Evolutionary conservation across 768 basidiomycete genomes (phyloP).

Genomic region (Mycena belliarum): DNA sequence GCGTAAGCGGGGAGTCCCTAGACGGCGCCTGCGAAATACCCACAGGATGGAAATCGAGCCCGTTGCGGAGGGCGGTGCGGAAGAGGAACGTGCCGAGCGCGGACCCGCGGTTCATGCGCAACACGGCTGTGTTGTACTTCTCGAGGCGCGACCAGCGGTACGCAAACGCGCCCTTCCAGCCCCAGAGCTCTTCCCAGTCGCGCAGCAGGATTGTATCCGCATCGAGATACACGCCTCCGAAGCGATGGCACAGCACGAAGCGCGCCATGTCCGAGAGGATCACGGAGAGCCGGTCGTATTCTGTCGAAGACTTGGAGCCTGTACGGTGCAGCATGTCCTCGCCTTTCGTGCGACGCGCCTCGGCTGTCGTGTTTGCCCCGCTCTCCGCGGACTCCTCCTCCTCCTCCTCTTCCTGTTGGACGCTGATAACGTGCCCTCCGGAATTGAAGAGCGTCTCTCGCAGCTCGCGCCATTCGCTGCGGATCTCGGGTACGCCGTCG

Average conservation of each 20-base stretch:
- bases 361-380: conserved; percentile 55
- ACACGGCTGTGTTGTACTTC: conserved; percentile 92
- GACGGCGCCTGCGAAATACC: not conserved
- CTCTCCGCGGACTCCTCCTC: conserved; percentile 24
- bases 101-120: conserved; percentile 85
- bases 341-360: conserved; percentile 35
- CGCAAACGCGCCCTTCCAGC: conserved; percentile 91
- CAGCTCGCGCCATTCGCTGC: conserved; percentile 82
- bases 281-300: conserved; percentile 89
- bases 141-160: conserved; percentile 93
- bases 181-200: conserved; percentile 97
- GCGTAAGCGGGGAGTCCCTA: not conserved
- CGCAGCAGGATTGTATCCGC: conserved; percentile 91
- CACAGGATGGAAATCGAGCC: conserved; percentile 86
- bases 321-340: conserved; percentile 70
- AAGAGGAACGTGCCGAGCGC: conserved; percentile 90
- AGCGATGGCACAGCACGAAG: conserved; percentile 92
- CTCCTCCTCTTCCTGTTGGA: conserved; percentile 40
- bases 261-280: conserved; percentile 95
- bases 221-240: conserved; percentile 92
- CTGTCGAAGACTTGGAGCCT: conserved; percentile 83
- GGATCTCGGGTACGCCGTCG: conserved; percentile 82
- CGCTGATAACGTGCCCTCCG: conserved; percentile 73
- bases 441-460: conserved; percentile 83
- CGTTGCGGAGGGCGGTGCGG: conserved; percentile 88